Evolutionary conservation across 805 yeast species (phyloP), one percentile per base, ranked within the genome.

Genomic region (Torulaspora indica): DNA sequence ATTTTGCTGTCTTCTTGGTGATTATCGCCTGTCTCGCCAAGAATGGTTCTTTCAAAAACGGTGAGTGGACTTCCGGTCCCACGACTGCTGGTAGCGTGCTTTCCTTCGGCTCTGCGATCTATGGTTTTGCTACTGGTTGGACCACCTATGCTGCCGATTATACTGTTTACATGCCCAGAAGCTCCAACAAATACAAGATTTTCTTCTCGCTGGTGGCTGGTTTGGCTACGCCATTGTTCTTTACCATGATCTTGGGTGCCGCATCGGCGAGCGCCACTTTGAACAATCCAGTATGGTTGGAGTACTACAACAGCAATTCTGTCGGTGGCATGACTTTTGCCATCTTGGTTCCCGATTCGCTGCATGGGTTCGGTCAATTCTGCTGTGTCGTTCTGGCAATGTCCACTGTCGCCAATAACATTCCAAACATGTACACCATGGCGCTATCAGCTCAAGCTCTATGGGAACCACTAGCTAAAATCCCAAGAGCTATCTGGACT

Each of bases 81-180:
- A 72, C 78, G 17, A 82, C 83, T 45, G 95, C 93, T 29, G 96
- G 87, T 51, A 57, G 66, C 58, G 91, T 87, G 17, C 71, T 89
- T 42, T 79, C 91, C 14, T 88, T 84, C 55, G 96, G 96, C 61
- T 82, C 88, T 62, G 68, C 93, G 35, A 65, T 85, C 52, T 89
- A 77, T 60, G 96, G 96, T 50, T 89, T 83, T 60, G 95, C 95
- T 38, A 79, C 95, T 45, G 96, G 96, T 53, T 89, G 96, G 96
- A 79, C 95, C 45, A 82, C 96, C n/a, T 87, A 82, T 58, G 93
- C 96, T 34, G 78, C 95, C 41, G 97, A 89, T 69, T 90, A 89
- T 70, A 86, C 95, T 38, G 88, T 82, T 35, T 89, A 87, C 71
- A 86, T 85, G 75, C 85, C 84, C 53, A 71, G 76, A 55, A 73